Conservation (phyloP, 257 asterid species). For the Solanum pimpinellifolium region DNA sequence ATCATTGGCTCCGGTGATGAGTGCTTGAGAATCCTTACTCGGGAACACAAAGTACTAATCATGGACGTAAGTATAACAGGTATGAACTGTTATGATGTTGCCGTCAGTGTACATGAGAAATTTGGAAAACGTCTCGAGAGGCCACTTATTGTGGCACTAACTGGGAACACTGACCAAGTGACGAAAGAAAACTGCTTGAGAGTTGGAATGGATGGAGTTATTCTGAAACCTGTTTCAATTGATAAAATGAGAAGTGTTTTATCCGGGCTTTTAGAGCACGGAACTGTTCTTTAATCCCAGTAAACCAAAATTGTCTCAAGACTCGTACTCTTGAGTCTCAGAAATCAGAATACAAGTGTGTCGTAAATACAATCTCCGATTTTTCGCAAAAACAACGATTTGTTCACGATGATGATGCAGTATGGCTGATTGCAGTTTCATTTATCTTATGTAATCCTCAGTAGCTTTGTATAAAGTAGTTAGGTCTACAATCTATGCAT, state of each 20-base stretch:
- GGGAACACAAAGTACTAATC: constrained; percentile 70
- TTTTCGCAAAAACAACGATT: neutral
- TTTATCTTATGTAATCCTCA: neutral
- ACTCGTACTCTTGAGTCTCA: neutral
- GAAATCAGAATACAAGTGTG: neutral
- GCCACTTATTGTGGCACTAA: constrained; percentile 64
- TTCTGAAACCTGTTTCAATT: constrained; percentile 72
- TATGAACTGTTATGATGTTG: constrained; percentile 44
- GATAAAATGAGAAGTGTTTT: constrained; percentile 81
- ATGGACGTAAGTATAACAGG: constrained; percentile 58
- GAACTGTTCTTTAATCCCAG: constrained; percentile 40
- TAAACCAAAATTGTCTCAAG: neutral
- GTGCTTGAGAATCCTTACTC: constrained; percentile 46
- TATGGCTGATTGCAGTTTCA: neutral
- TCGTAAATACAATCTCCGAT: neutral
- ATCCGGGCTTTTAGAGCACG: constrained; percentile 66
- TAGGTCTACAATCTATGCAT: neutral
- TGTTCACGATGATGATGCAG: neutral
- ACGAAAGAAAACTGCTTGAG: constrained; percentile 68
- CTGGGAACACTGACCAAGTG: constrained; percentile 52
- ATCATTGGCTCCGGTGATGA: constrained; percentile 68
- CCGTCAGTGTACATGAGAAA: constrained; percentile 55
- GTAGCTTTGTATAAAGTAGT: neutral
- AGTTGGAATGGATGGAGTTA: constrained; percentile 77
- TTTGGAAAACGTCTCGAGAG: constrained; percentile 47